Evolutionary conservation across 139 green algal species (phyloP), one percentile per base, ranked within the genome.

Genomic region (Volvox africanus): DNA sequence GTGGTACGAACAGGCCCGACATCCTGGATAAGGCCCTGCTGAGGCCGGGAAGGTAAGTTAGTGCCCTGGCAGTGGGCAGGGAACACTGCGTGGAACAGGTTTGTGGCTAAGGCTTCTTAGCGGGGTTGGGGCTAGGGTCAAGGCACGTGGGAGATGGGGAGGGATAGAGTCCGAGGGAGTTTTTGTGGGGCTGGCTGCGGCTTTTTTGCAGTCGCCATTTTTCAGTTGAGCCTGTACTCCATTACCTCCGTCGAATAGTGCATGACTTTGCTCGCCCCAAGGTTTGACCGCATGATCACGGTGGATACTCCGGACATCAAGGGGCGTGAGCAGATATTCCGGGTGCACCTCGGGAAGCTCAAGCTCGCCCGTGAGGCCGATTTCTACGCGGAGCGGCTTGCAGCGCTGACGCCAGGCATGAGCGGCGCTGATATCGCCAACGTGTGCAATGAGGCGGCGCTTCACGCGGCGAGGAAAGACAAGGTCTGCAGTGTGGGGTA

Each of bases 391-490:
- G 94, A 96, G 95, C 96, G 98, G 32, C 92, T 99, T 87, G 98
- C 98, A 2, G 98, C 98, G 19, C 95, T 99, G 33, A 99, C 98
- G 1, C 98, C 98, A 22, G 98, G 98, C 80, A 96, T 97, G 90
- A 87, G 62, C 21, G 98, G 98, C n/a, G 98, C 98, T 28, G 98
- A 99, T 96, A 99, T 99, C 78, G 98, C 98, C 84, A 99, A 99
- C 93, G 96, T 99, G 61, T 97, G 94, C 92, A 99, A 99, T 91
- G 98, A 99, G 93, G 98, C 97, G 3, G 98, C 98, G 30, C 97
- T 99, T 69, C 97, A 99, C 12, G 98, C 98, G 26, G 98, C 98
- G 22, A 93, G 98, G 17, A 80, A 86, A 30, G 88, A 94, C 84
- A 96, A 96, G 88, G 88, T 92, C 19, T 55, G 44, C 44, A 55